These are phyloP conservation scores for Cryphonectria parasitica DNA, from an alignment of 2,329 filamentous ascomycete species.

Conservation along the genomic window DNA sequence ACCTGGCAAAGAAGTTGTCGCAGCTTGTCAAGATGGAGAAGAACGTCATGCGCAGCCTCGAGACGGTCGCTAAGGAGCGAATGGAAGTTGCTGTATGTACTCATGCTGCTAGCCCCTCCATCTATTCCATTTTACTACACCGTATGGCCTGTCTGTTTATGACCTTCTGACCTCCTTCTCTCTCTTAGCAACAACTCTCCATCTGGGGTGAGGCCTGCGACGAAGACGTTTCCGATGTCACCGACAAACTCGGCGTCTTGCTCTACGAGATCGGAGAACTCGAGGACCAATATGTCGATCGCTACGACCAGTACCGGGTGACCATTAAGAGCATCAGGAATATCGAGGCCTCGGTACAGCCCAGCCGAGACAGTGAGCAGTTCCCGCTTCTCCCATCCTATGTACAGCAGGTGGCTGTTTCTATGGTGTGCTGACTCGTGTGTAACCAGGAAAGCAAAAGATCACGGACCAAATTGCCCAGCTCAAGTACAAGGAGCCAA, in stretches of 20 bases:
- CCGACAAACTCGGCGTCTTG: slow-evolving; percentile 96
- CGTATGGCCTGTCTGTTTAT: neutral
- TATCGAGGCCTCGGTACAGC: slow-evolving; percentile 97
- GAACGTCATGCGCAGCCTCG: slow-evolving; percentile 99
- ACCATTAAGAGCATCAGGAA: slow-evolving; percentile 99
- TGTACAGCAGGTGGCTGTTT: neutral
- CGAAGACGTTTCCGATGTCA: slow-evolving; percentile 97
- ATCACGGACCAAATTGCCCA: slow-evolving; percentile 99
- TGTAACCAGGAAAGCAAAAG: slow-evolving; percentile 84
- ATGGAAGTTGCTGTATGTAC: slow-evolving; percentile 93
- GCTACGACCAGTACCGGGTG: slow-evolving; percentile 98
- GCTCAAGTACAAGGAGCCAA: slow-evolving; percentile 99
- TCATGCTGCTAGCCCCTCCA: neutral
- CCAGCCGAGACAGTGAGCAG: slow-evolving; percentile 87
- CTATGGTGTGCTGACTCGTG: neutral
- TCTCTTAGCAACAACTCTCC: slow-evolving; percentile 88
- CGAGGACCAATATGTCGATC: slow-evolving; percentile 97
- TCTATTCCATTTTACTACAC: neutral
- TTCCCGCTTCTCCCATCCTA: neutral
- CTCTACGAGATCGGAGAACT: slow-evolving; percentile 98
- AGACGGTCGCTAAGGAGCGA: slow-evolving; percentile 90
- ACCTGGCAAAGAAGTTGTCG: slow-evolving; percentile 95
- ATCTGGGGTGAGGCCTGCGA: slow-evolving; percentile 96
- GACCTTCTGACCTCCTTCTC: slow-evolving; percentile 26
- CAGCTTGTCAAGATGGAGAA: slow-evolving; percentile 99